A percentile compares a stretch with the other conserved stretches of the same genome.
Conservation (phyloP, 257 asterid genomes). For the Eustoma russellianum region DNA sequence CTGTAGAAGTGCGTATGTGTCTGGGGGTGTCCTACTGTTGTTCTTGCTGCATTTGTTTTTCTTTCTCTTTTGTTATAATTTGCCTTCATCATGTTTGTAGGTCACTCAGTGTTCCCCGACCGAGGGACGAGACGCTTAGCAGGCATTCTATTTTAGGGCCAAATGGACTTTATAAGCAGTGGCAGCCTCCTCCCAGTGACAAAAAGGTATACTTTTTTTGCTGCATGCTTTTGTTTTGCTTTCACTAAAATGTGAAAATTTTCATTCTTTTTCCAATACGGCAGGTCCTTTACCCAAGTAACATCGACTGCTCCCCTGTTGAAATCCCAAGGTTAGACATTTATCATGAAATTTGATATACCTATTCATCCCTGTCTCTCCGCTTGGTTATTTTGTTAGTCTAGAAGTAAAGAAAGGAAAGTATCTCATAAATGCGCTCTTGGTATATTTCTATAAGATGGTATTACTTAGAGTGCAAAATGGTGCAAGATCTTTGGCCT, state of each 20-base stretch:
- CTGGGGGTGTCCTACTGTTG: no score
- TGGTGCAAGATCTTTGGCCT: neutral
- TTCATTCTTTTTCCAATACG: constrained; percentile 13
- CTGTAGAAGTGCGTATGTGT: no score
- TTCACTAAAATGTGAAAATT: neutral
- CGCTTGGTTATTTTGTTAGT: neutral
- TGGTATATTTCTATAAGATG: neutral
- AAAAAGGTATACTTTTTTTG: constrained; percentile 38
- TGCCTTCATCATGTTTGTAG: constrained; percentile 25
- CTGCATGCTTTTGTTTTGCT: constrained; percentile 1
- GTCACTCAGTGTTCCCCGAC: constrained; percentile 49
- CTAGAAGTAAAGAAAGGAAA: neutral
- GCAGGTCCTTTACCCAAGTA: constrained; percentile 88
- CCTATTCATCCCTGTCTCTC: neutral
- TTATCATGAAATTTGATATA: constrained; percentile 1
- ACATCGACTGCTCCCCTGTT: constrained; percentile 49
- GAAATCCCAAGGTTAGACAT: constrained; percentile 50
- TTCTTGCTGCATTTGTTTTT: neutral
- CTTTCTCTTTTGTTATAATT: constrained; percentile 9
- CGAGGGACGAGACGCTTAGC: constrained; percentile 83
- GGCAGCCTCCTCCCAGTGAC: constrained; percentile 71
- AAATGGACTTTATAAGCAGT: constrained; percentile 73
- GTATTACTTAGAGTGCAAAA: neutral
- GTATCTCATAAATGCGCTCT: no score
- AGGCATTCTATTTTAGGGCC: constrained; percentile 94